Evolutionary conservation across 805 yeast species (phyloP).

Genomic region (Yamadazyma scolyti): DNA sequence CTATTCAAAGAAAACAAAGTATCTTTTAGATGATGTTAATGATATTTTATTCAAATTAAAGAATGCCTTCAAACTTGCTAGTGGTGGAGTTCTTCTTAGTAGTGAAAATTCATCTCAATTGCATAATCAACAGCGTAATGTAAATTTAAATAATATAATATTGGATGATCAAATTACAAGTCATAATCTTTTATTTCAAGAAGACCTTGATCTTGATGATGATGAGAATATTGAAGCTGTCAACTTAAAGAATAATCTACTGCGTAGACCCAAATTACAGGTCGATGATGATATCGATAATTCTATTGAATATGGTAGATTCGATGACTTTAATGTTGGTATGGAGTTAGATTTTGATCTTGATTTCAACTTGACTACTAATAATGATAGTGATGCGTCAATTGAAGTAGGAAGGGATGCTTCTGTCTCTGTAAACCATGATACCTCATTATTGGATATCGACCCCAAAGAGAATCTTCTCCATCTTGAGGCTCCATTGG

Average conservation of each 20-base stretch:
- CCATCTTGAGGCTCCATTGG: constrained; percentile 38
- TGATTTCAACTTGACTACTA: no score
- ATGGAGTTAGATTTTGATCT: constrained; percentile 51
- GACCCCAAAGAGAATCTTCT: constrained; percentile 24
- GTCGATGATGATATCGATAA: constrained; percentile 42
- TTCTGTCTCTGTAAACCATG: constrained; percentile 17
- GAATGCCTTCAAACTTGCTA: constrained; percentile 52
- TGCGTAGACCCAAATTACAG: no score
- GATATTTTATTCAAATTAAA: constrained; percentile 72
- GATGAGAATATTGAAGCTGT: constrained; percentile 4
- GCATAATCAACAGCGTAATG: constrained; percentile 45
- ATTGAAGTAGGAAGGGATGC: constrained; percentile 54
- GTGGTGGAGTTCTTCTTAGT: constrained; percentile 23
- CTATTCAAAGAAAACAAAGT: constrained; percentile 80
- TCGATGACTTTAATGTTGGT: constrained; percentile 32
- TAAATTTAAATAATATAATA: constrained; percentile 56
- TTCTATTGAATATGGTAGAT: constrained; percentile 67
- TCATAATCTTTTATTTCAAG: constrained; percentile 66
- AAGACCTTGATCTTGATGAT: constrained; percentile 44
- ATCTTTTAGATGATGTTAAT: constrained; percentile 76
- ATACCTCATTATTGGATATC: constrained; percentile 16
- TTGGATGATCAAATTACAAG: constrained; percentile 78
- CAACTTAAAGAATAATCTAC: constrained; percentile 11
- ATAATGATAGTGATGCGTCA: constrained; percentile 39
- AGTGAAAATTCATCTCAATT: constrained; percentile 21